A percentile compares a stretch with the other conserved stretches of the same genome.
Conservation (phyloP, 2,329 filamentous ascomycete genomes). For the Geosmithia morbida region DNA sequence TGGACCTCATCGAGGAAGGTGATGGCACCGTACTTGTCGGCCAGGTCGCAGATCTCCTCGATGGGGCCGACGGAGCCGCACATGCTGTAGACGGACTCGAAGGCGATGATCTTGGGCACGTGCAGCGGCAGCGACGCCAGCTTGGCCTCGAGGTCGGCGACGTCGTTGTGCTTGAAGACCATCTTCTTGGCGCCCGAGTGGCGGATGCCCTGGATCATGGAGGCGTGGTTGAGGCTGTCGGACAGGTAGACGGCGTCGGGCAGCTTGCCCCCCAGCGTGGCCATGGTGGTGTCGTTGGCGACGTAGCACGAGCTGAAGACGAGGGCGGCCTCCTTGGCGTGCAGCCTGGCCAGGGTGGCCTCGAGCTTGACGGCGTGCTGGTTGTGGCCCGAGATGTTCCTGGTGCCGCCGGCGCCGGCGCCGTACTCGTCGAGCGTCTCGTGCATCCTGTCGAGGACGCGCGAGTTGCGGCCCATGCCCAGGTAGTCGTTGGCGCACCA, state of each 20-base stretch:
- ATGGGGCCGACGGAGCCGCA: constrained; percentile 95
- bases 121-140: constrained; percentile 73
- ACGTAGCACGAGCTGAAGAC: constrained; percentile 98
- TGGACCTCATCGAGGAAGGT: constrained; percentile 98
- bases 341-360: constrained; percentile 67
- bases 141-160: constrained; percentile 86
- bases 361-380: constrained; percentile 82
- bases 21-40: constrained; percentile 93
- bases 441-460: constrained; percentile 86
- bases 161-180: constrained; percentile 96
- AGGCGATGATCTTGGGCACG: constrained; percentile 93
- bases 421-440: constrained; percentile 89
- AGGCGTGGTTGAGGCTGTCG: constrained; percentile 93
- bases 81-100: constrained; percentile 99
- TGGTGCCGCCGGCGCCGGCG: constrained; percentile 84
- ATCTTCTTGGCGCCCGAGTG: constrained; percentile 95
- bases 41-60: constrained; percentile 86
- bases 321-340: constrained; percentile 80
- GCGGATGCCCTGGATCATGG: constrained; percentile 98
- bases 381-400: constrained; percentile 98
- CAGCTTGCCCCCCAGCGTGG: constrained; percentile 91
- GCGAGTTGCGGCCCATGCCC: constrained; percentile 85
- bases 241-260: constrained; percentile 96
- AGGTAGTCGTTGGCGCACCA: constrained; percentile 99
- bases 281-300: constrained; percentile 91